phyloP scores from a whole-genome alignment of 768 basidiomycete species.

The Termitomyces sp. region DNA sequence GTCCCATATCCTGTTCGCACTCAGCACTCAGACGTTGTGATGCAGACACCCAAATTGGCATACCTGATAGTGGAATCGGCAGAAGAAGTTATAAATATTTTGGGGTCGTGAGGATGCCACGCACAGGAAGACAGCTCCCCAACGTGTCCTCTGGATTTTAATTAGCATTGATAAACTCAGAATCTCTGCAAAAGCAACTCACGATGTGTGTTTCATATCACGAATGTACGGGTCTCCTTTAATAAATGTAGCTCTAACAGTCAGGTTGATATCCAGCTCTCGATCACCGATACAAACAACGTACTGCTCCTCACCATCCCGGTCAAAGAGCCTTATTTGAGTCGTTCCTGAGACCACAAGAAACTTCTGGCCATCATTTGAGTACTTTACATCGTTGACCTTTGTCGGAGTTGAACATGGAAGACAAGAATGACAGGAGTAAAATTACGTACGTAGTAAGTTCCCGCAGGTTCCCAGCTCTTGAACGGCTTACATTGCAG shows the following conservation, averaged over 20 bases:
- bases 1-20: slow-evolving; percentile 78
- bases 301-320: slow-evolving; percentile 91
- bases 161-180: background rate
- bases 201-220: slow-evolving; percentile 99
- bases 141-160: slow-evolving; percentile 76
- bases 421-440: slow-evolving; percentile 9
- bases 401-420: slow-evolving; percentile 23
- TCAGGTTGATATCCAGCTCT: slow-evolving; percentile 40
- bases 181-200: slow-evolving; percentile 24
- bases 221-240: slow-evolving; percentile 98
- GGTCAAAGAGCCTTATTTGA: slow-evolving; percentile 84
- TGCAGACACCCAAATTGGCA: slow-evolving; percentile 10
- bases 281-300: slow-evolving; percentile 24
- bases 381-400: slow-evolving; percentile 91
- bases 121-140: slow-evolving; percentile 83
- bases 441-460: slow-evolving; percentile 66
- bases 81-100: slow-evolving; percentile 88
- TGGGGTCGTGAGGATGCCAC: slow-evolving; percentile 88
- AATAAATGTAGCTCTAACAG: slow-evolving; percentile 64
- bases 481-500: slow-evolving; percentile 88
- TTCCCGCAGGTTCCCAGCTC: slow-evolving; percentile 91
- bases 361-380: slow-evolving; percentile 80
- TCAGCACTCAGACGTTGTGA: slow-evolving; percentile 3
- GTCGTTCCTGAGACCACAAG: slow-evolving; percentile 84
- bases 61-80: slow-evolving; percentile 94